Evolutionary conservation across 1,284 basidiomycete genomes (phyloP).

Genomic region (Naganishia albida): DNA sequence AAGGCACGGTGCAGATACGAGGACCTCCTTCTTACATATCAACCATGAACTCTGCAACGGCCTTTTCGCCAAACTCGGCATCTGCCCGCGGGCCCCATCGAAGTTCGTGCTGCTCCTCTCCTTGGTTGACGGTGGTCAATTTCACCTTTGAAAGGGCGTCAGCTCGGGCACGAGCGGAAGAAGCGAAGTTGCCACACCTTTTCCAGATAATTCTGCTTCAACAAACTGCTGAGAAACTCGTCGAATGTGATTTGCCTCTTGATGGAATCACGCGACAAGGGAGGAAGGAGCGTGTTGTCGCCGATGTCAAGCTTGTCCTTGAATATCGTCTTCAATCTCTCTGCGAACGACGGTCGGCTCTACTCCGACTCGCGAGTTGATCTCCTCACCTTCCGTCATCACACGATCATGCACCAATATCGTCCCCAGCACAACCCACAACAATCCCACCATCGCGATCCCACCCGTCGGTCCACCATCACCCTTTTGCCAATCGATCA

Average conservation of each 20-base stretch:
- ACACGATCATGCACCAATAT: slow-evolving; percentile 44
- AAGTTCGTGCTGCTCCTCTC: slow-evolving; percentile 40
- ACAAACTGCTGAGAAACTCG: slow-evolving; percentile 48
- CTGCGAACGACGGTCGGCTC: neutral
- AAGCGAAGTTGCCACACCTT: slow-evolving; percentile 38
- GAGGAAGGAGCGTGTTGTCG: slow-evolving; percentile 16
- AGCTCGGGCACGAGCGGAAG: neutral
- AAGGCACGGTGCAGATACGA: neutral
- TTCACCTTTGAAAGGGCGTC: slow-evolving; percentile 11
- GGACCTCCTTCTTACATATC: slow-evolving; percentile 42
- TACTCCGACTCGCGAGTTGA: slow-evolving; percentile 34
- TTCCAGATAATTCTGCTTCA: slow-evolving; percentile 48
- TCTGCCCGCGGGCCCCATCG: slow-evolving; percentile 50
- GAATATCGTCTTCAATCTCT: slow-evolving; percentile 10
- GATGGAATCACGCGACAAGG: slow-evolving; percentile 32
- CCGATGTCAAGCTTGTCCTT: slow-evolving; percentile 26
- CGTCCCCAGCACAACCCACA: slow-evolving; percentile 50
- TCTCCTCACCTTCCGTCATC: slow-evolving; percentile 45
- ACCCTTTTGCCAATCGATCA: slow-evolving; percentile 49
- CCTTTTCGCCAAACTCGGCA: slow-evolving; percentile 49
- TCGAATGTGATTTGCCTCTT: slow-evolving; percentile 44
- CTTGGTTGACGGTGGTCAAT: slow-evolving; percentile 21
- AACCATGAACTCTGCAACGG: slow-evolving; percentile 48
- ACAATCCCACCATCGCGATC: slow-evolving; percentile 46
- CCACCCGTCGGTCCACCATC: slow-evolving; percentile 44